These are phyloP conservation scores for Alternaria arborescens DNA, from an alignment of 2,329 filamentous ascomycete genomes.

Conservation along the genomic window DNA sequence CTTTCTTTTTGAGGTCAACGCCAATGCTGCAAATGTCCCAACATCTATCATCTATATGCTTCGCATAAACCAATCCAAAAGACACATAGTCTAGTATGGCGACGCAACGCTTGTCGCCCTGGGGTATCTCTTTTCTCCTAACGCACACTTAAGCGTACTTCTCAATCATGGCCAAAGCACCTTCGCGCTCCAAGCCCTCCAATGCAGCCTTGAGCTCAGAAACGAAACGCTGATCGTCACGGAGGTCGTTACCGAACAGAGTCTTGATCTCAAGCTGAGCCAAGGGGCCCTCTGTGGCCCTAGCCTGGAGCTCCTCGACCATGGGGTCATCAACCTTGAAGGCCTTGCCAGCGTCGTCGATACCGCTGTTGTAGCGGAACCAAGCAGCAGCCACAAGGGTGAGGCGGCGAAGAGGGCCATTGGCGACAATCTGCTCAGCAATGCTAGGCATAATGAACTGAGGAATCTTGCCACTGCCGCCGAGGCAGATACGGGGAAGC, in stretches of 20 bases:
- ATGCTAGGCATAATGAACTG: conserved; percentile 44
- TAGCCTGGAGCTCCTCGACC: conserved; percentile 35
- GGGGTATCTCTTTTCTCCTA: background rate
- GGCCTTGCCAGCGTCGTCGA: conserved; percentile 33
- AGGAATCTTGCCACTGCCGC: conserved; percentile 41
- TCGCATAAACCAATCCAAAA: background rate
- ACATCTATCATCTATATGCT: conserved; percentile 6
- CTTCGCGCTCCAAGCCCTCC: conserved; percentile 30
- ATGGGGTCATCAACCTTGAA: conserved; percentile 39
- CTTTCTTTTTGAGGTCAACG: conserved; percentile 4
- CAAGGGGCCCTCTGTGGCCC: conserved; percentile 27
- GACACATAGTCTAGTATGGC: background rate
- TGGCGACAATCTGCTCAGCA: conserved; percentile 37
- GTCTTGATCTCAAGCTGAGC: conserved; percentile 23
- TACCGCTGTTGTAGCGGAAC: conserved; percentile 40
- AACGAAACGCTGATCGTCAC: conserved; percentile 38
- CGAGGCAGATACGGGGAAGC: conserved; percentile 41
- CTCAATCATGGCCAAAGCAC: conserved; percentile 32
- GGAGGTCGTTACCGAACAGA: conserved; percentile 41
- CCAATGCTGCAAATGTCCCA: background rate
- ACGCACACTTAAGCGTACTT: conserved; percentile 23
- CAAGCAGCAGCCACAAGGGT: conserved; percentile 37
- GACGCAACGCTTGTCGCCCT: background rate
- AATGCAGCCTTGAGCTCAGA: conserved; percentile 34
- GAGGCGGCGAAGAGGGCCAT: conserved; percentile 35